These are phyloP conservation scores for Sungouiozyma ichnusensis DNA, from an alignment of 805 yeast species.

Conservation along the genomic window DNA sequence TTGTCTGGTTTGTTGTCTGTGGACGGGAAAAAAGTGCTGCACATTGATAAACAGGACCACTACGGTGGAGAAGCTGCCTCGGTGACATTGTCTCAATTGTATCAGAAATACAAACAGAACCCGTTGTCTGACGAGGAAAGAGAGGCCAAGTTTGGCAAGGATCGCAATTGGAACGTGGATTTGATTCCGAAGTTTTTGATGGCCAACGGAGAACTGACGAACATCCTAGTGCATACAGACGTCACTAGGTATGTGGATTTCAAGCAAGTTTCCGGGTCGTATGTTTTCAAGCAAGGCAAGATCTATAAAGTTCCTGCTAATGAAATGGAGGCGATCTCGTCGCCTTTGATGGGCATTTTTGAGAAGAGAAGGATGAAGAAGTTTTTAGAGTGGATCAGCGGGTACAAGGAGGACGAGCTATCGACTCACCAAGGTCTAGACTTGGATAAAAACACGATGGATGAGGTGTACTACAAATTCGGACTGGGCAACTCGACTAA, in stretches of 20 bases:
- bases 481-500: slow-evolving; percentile 89
- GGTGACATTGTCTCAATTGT: slow-evolving; percentile 56
- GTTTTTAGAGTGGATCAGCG: slow-evolving; percentile 79
- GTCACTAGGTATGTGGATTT: slow-evolving; percentile 94
- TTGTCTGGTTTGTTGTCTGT: slow-evolving; percentile 88
- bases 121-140: slow-evolving; percentile 56
- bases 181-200: slow-evolving; percentile 91
- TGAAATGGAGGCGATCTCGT: slow-evolving; percentile 80
- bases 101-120: slow-evolving; percentile 77
- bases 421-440: slow-evolving; percentile 80
- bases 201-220: slow-evolving; percentile 96
- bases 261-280: slow-evolving; percentile 93
- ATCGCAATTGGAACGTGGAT: slow-evolving; percentile 96
- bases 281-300: slow-evolving; percentile 76
- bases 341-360: slow-evolving; percentile 90
- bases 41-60: slow-evolving; percentile 91
- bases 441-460: slow-evolving; percentile 82
- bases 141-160: slow-evolving; percentile 69
- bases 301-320: slow-evolving; percentile 93
- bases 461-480: slow-evolving; percentile 76
- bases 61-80: slow-evolving; percentile 92
- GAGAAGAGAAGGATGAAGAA: slow-evolving; percentile 93
- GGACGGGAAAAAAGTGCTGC: slow-evolving; percentile 96
- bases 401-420: slow-evolving; percentile 65
- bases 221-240: slow-evolving; percentile 88